Base-by-base conservation (phyloP, 2,329 filamentous ascomycete genomes). In the Metarhizium anisopliae region DNA sequence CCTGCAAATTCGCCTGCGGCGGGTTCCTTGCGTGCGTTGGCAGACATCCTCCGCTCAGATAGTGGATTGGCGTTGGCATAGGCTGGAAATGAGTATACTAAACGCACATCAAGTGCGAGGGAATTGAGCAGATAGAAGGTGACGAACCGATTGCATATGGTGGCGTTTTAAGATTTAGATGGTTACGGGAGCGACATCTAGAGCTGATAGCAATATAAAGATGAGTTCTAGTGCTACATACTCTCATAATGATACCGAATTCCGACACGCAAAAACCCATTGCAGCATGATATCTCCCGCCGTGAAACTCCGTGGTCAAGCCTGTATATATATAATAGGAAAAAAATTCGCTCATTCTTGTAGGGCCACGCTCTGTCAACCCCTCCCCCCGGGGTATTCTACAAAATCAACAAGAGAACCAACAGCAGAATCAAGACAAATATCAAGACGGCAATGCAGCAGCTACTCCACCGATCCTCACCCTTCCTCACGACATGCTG, bases 381-480 rank as follows among this genome's bases (percentile, higher is more conserved):
- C 8, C 43, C 43, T 25, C 11, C 45, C 14, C 7, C 7, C 7
- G 3, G 20, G 25, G n/a, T 20, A 38, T 42, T 29, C 53, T 71
- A 87, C 62, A 87, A 66, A 50, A 87, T 71, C 63, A 88, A 66
- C 47, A 97, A 76, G 63, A 99, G 74, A 59, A 97, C 82, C 65
- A 99, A 77, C 64, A 99, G 74, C 32, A 99, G 74, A 57, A 97
- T 90, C 61, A 97, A 77, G 42, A 95, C 89, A 59, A 94, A 83
- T 58, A 97, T 96, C 63, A 97, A 79, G 20, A 95, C 75, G 4
- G 79, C 89, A 63, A 99, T 96, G 71, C 92, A 97, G 74, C 90
- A 96, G 70, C 90, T 90, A 63, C 90, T 96, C 75, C 75, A 78
- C 65, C 78, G 76, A 81, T 96, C 94, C 79, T 99, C 94, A 70